Conservation (phyloP, 192 early-diverging fungal genomes). For the Gonapodya sp. region DNA sequence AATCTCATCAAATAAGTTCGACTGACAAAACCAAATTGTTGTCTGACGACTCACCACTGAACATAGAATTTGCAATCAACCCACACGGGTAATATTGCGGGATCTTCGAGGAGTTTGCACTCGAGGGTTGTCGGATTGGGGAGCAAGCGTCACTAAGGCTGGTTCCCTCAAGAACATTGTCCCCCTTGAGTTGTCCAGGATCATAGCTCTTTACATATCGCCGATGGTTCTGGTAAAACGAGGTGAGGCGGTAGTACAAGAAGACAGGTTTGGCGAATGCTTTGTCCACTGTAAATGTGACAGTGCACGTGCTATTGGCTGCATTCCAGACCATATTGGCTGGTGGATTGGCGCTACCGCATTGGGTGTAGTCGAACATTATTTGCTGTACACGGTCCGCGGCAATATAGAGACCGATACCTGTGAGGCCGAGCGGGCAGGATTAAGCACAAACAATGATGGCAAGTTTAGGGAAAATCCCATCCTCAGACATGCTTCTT, state of each 20-base stretch:
- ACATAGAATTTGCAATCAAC: conserved; percentile 94
- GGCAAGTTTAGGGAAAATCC: too few relatives aligned
- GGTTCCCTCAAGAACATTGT: conserved; percentile 24
- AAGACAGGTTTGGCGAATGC: conserved; percentile 69
- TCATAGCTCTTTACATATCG: conserved; percentile 87
- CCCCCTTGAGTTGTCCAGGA: conserved; percentile 69
- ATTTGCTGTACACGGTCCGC: conserved; percentile 67
- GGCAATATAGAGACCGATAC: conserved; percentile 10
- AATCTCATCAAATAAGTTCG: too few relatives aligned
- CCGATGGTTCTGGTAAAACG: conserved; percentile 99
- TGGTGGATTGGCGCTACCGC: conserved; percentile 27
- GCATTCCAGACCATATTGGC: conserved; percentile 38
- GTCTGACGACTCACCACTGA: conserved; percentile 59
- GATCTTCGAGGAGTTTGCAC: conserved; percentile 15
- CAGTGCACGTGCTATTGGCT: conserved; percentile 46
- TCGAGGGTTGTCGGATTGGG: conserved; percentile 36
- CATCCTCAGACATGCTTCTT: too few relatives aligned
- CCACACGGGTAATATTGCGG: conserved; percentile 87
- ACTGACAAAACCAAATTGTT: conserved; percentile 4
- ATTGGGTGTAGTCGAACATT: conserved; percentile 88
- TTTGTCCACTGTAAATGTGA: conserved; percentile 61
- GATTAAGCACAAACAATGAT: too few relatives aligned
- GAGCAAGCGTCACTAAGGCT: conserved; percentile 45
- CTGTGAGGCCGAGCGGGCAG: conserved; percentile 9
- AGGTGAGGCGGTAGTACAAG: conserved; percentile 90